phyloP scores from a whole-genome alignment of 306 rosid genomes.

The Erythrophleum fordii region DNA sequence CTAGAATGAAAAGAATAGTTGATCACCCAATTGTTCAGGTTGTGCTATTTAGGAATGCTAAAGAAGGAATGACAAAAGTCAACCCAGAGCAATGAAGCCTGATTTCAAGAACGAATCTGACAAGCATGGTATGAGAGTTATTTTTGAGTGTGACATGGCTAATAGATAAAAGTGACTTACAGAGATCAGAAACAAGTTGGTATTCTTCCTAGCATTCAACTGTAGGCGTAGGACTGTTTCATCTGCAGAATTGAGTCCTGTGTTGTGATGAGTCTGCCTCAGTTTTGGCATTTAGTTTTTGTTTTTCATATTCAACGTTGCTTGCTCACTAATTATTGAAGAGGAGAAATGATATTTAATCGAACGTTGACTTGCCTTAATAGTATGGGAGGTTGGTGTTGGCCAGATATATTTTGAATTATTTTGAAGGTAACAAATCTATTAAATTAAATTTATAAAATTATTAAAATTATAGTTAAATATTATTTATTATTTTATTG shows the following conservation, averaged over 20 bases:
- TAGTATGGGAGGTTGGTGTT: not conserved
- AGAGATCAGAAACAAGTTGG: constrained; percentile 20
- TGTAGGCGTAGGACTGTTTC: constrained; percentile 2
- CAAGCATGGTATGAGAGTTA: not conserved
- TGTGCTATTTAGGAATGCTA: not conserved
- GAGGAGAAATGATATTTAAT: not conserved
- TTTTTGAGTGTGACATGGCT: not conserved
- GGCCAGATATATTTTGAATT: no score
- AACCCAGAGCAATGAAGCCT: constrained; percentile 3
- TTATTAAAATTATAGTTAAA: no score
- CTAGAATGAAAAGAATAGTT: not conserved
- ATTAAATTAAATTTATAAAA: no score
- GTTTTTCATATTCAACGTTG: not conserved
- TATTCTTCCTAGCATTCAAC: not conserved
- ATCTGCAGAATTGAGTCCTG: not conserved
- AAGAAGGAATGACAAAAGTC: not conserved
- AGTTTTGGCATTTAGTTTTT: not conserved
- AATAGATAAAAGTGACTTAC: constrained; percentile 20
- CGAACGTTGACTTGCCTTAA: constrained; percentile 1
- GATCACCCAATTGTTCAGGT: not conserved
- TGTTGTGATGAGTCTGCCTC: not conserved
- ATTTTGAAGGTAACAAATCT: no score
- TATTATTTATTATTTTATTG: no score
- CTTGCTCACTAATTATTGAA: not conserved
- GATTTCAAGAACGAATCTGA: not conserved